Percentiles rank a stretch among this genome's conserved stretches.
Conservation (phyloP, 345 rosid species). For the Aquilaria sinensis region DNA sequence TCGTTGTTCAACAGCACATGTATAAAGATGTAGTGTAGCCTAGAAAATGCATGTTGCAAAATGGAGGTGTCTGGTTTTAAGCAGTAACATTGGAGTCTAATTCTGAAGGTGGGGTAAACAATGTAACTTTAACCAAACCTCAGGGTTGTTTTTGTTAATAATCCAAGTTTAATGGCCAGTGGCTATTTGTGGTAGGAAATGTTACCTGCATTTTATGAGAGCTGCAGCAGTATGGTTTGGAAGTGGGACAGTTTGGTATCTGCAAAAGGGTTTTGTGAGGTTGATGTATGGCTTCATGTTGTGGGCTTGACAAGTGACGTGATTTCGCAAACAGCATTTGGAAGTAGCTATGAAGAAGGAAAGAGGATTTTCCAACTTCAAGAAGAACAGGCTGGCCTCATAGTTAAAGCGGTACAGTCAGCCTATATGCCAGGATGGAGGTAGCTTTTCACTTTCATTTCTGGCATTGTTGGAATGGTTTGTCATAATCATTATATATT, state of each 20-base stretch:
- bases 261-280: slow-evolving; percentile 10
- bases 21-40: too few species aligned
- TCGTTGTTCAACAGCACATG: too few species aligned
- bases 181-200: not conserved
- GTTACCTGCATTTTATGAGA: slow-evolving; percentile 12
- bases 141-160: too few species aligned
- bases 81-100: too few species aligned
- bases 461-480: not conserved
- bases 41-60: too few species aligned
- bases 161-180: too few species aligned
- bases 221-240: slow-evolving; percentile 17
- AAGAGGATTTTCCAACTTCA: slow-evolving; percentile 18
- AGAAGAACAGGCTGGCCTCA: slow-evolving; percentile 2
- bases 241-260: slow-evolving; percentile 14
- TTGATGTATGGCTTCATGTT: slow-evolving; percentile 24
- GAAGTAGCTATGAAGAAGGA: slow-evolving; percentile 24
- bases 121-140: too few species aligned
- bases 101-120: too few species aligned
- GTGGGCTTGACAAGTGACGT: slow-evolving; percentile 18
- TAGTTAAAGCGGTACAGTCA: not conserved
- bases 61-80: too few species aligned
- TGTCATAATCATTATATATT: not conserved
- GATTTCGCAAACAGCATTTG: slow-evolving; percentile 29
- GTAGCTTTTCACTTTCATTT: not conserved
- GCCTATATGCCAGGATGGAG: slow-evolving; percentile 14